Evolutionary conservation across 2,329 filamentous ascomycete genomes (phyloP).

Genomic region (Colletotrichum navitas): DNA sequence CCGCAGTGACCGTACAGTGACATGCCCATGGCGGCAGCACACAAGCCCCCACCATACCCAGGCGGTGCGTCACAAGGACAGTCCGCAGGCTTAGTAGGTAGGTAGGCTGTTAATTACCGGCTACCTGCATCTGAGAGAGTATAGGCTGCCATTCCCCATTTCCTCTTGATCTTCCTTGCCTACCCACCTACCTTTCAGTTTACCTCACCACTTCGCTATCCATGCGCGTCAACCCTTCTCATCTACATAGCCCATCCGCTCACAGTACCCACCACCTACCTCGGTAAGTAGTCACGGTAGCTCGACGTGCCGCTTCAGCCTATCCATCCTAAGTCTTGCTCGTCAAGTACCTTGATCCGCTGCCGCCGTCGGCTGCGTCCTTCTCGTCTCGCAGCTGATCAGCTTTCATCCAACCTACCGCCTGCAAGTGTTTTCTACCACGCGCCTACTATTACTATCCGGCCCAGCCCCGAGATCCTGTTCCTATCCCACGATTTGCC

Average conservation of each 20-base stretch:
- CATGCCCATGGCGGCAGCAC: background rate
- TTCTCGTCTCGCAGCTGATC: conserved; percentile 4
- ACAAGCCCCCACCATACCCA: background rate
- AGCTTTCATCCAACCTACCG: background rate
- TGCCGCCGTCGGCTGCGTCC: background rate
- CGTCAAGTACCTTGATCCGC: background rate
- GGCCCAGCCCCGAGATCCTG: background rate
- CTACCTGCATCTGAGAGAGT: background rate
- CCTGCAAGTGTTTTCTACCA: conserved; percentile 5
- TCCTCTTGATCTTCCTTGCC: background rate
- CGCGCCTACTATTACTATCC: conserved; percentile 1
- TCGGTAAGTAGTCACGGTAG: background rate
- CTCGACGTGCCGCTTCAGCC: background rate
- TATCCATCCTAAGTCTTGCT: background rate
- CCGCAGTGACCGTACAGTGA: background rate
- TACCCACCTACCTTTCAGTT: background rate
- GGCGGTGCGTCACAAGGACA: conserved; percentile 34
- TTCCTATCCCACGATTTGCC: background rate
- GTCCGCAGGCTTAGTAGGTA: background rate
- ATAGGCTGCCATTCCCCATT: background rate
- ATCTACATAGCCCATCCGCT: background rate
- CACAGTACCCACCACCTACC: background rate
- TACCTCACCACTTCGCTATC: background rate
- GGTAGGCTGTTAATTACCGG: conserved; percentile 6
- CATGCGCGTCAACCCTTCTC: background rate